Percentiles rank a stretch among this genome's conserved stretches.
Conservation (phyloP, 768 basidiomycete species). For the Ramaria sp. region DNA sequence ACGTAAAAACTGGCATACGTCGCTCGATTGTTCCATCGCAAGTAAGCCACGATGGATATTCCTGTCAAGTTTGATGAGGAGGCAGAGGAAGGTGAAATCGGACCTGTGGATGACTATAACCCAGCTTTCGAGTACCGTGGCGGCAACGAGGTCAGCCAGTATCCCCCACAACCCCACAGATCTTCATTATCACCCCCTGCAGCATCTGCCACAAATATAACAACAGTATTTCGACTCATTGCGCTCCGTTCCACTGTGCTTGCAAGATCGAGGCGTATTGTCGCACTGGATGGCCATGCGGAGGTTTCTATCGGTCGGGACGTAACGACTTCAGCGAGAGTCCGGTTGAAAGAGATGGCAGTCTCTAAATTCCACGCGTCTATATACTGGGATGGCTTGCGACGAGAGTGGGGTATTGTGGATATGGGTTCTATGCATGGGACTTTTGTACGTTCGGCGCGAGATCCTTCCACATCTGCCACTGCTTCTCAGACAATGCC, state of each 20-base stretch:
- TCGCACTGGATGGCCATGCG: slow-evolving; percentile 44
- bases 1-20: not conserved
- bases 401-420: slow-evolving; percentile 59
- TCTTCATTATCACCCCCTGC: not conserved
- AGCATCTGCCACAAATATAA: slow-evolving; percentile 5
- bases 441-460: slow-evolving; percentile 43
- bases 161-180: not conserved
- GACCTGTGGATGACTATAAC: slow-evolving; percentile 27
- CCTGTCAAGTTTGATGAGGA: not conserved
- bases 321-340: slow-evolving; percentile 38
- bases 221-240: slow-evolving; percentile 25
- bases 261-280: slow-evolving; percentile 38
- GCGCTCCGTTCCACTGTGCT: slow-evolving; percentile 34
- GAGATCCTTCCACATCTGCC: not conserved
- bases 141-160: slow-evolving; percentile 17
- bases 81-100: not conserved
- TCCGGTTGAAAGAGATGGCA: slow-evolving; percentile 75
- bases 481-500: slow-evolving; percentile 8
- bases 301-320: slow-evolving; percentile 74
- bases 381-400: slow-evolving; percentile 53
- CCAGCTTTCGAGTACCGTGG: slow-evolving; percentile 54
- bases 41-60: not conserved
- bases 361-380: slow-evolving; percentile 78
- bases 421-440: slow-evolving; percentile 86
- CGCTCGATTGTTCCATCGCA: too few relatives aligned